Evolutionary conservation across 225 moss, liverwort and hornwort species (phyloP).

Genomic region (Antitrichia curtipendula): DNA sequence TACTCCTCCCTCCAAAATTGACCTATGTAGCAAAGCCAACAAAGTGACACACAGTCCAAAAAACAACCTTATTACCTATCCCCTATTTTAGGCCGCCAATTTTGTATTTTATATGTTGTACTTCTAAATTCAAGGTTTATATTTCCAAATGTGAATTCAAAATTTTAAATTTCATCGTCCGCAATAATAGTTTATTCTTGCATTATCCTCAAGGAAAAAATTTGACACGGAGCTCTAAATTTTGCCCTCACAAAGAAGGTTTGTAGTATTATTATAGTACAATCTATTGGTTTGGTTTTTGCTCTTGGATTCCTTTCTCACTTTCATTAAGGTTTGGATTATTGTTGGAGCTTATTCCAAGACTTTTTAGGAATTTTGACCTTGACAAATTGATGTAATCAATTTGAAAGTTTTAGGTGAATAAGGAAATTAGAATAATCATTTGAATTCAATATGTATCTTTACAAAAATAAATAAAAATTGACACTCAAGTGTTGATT

Average conservation of each 20-base stretch:
- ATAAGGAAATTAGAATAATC: background rate
- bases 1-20: too few relatives aligned
- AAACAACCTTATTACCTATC: too few relatives aligned
- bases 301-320: rapidly evolving
- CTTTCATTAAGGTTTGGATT: background rate
- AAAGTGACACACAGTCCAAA: too few relatives aligned
- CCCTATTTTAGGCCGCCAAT: background rate
- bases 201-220: rapidly evolving
- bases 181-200: background rate
- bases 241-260: rapidly evolving
- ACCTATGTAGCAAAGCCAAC: too few relatives aligned
- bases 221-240: rapidly evolving
- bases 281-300: rapidly evolving
- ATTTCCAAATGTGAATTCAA: background rate
- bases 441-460: background rate
- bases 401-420: background rate
- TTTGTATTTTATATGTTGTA: background rate
- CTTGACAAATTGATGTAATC: background rate
- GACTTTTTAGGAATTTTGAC: rapidly evolving
- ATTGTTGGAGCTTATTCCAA: background rate
- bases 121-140: background rate
- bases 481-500: background rate
- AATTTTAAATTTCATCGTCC: background rate
- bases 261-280: background rate
- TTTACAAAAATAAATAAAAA: background rate